Base-by-base conservation (phyloP, 2,329 filamentous ascomycete species). In the Microsporum ferrugineum region DNA sequence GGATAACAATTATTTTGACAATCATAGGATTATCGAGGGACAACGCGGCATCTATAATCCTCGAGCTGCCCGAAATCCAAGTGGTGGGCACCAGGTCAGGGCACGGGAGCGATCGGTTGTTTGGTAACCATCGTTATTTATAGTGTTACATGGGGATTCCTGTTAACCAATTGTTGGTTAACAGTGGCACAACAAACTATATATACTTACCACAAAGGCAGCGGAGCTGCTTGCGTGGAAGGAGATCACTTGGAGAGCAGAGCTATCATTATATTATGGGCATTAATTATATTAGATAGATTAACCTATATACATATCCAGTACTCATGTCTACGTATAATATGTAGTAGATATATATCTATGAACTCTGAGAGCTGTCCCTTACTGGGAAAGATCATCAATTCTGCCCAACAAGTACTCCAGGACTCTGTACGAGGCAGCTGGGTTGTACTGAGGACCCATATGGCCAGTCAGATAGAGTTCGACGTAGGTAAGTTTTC, bases 381-480 rank as follows among this genome's bases (percentile, higher is more conserved):
- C 36, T 39, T 61, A 60, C 55, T 59, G 41, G 7, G 58, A 60
- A 23, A 64, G 60, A 27, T 51, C 57, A 57, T 65, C 62, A 49
- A 90, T 82, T 51, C 87, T 77, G 0, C 88, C 88, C 1, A 92
- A 76, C 68, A 91, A 71, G 69, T 85, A 86, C 76, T 91, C 88
- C 10, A 91, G 70, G 62, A 88, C 84, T 47, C 88, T 77, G 69
- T 87, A 88, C 0, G 85, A 67, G 6, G 71, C 72, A 56, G 66
- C 65, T 1, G 72, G 71, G 5, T 66, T 68, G 66, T 73, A 73
- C 58, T 71, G 69, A 5, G 84, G 83, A 4, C 75, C 60, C 72
- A 75, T 66, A 73, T 91, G 86, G 0, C 89, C 89, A 0, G 80
- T 76, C 8, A 86, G 69, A 43, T 82, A 78, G 60, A 90, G 79